Evolutionary conservation across 129 eudicot species (phyloP), one percentile per base, ranked within the genome.

Genomic region (Lactuca sativa): DNA sequence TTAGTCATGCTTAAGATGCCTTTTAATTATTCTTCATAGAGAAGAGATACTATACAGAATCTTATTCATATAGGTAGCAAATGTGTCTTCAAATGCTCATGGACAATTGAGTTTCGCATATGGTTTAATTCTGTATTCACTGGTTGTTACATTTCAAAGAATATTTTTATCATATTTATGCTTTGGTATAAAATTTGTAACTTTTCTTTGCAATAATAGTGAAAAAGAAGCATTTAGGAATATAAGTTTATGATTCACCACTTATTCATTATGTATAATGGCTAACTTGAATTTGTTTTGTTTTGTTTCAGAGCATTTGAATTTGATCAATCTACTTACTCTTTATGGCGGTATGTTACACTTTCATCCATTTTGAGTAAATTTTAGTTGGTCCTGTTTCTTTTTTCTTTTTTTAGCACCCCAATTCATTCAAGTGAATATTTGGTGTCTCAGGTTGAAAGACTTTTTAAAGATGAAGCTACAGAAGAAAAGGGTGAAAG

Each of bases 401-500:
- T 12, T 16, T 49, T 12, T 12, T 15, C 9, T 49, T 11, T 8
- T 10, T 49, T 49, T 9, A 25, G 30, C n/a, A 49, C n/a, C 2
- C 16, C 30, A 25, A 25, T 25, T 25, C 30, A 25, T 1, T 18
- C 12, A 0, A 56, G 2, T 5, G 0, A 3, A 56, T 8, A 17
- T 6, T 21, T 21, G 37, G 11, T 56, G 37, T 9, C 62, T 56
- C 36, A 25, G 62, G 62, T 57, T 57, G 37, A 57, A 57, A 25
- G 62, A 57, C 15, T 57, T 57, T 57, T 56, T 60, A 93, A 93
- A 76, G 92, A 89, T 93, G 98, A 93, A 75, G 98, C 98, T 34
- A 90, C 95, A 0, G 97, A 93, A 75, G 98, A 93, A 70, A 93
- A 93, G 92, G 98, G 98, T 40, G 98, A 93, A 77, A 86, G 98